Evolutionary conservation across 345 rosid species (phyloP).

Genomic region (Heritiera fomes): DNA sequence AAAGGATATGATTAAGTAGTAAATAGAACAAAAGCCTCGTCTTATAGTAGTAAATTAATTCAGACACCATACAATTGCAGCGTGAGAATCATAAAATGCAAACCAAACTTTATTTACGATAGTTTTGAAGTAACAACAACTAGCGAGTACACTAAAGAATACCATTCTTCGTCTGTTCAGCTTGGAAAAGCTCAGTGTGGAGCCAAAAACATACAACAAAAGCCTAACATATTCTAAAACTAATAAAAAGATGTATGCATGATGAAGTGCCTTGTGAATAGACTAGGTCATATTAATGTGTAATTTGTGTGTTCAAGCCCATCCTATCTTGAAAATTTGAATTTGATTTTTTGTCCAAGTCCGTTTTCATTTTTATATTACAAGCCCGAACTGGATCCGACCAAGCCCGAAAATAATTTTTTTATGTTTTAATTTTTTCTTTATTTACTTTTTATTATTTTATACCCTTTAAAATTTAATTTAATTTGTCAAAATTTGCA

Average conservation of each 20-base stretch:
- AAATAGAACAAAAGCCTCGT: background rate
- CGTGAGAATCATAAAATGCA: background rate
- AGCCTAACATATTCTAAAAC: background rate
- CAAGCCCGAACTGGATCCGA: too few relatives aligned
- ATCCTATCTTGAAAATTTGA: too few relatives aligned
- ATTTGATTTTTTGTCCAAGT: too few relatives aligned
- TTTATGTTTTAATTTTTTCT: too few relatives aligned
- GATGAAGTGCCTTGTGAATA: constrained; percentile 30
- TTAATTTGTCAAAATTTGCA: too few relatives aligned
- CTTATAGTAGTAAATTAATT: background rate
- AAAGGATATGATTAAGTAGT: background rate
- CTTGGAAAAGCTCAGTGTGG: background rate
- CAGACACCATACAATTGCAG: background rate
- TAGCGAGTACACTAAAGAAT: constrained; percentile 1
- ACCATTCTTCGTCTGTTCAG: background rate
- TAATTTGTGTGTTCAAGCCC: too few relatives aligned
- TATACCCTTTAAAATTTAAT: too few relatives aligned
- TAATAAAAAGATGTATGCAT: background rate
- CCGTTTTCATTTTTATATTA: too few relatives aligned
- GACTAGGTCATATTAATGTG: too few relatives aligned
- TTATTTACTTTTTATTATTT: too few relatives aligned
- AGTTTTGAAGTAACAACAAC: background rate
- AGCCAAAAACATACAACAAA: constrained; percentile 1
- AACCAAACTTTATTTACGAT: constrained; percentile 1
- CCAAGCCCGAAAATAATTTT: too few relatives aligned